phyloP scores from a whole-genome alignment of 2,329 filamentous ascomycete genomes.

The Ophiobolus disseminans region DNA sequence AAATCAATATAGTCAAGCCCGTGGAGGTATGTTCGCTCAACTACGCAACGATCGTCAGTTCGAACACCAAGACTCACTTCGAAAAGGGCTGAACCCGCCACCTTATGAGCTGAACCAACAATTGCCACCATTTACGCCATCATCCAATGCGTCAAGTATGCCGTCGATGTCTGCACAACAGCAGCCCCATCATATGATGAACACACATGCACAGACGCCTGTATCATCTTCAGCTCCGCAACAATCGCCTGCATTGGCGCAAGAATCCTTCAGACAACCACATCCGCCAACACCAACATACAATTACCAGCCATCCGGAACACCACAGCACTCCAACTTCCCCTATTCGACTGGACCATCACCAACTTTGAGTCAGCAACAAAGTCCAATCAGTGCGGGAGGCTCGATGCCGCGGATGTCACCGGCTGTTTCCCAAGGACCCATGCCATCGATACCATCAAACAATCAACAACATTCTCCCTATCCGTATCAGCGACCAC shows the following conservation, averaged over 20 bases:
- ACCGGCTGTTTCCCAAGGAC: conserved; percentile 55
- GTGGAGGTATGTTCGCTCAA: conserved; percentile 63
- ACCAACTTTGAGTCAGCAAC: conserved; percentile 53
- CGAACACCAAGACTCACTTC: conserved; percentile 64
- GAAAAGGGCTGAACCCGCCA: conserved; percentile 69
- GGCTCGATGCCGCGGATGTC: conserved; percentile 60
- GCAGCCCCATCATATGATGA: conserved; percentile 57
- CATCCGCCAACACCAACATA: conserved; percentile 68
- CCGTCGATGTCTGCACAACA: conserved; percentile 56
- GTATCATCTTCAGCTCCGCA: conserved; percentile 47
- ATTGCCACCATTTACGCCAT: conserved; percentile 67
- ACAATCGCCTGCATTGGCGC: conserved; percentile 62
- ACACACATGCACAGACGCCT: conserved; percentile 44
- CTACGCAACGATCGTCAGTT: conserved; percentile 59
- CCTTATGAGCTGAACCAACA: conserved; percentile 68
- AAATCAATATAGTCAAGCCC: conserved; percentile 41
- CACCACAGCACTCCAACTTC: conserved; percentile 57
- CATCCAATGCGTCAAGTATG: conserved; percentile 59
- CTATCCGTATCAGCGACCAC: conserved; percentile 56
- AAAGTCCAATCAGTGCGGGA: conserved; percentile 57
- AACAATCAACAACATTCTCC: conserved; percentile 57
- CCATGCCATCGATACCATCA: conserved; percentile 54
- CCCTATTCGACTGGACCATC: conserved; percentile 59
- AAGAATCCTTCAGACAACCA: conserved; percentile 66
- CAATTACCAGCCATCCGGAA: conserved; percentile 64